Evolutionary conservation across 148 eudicot species (phyloP), one percentile per base, ranked within the genome.

Genomic region (Oxyria digyna): DNA sequence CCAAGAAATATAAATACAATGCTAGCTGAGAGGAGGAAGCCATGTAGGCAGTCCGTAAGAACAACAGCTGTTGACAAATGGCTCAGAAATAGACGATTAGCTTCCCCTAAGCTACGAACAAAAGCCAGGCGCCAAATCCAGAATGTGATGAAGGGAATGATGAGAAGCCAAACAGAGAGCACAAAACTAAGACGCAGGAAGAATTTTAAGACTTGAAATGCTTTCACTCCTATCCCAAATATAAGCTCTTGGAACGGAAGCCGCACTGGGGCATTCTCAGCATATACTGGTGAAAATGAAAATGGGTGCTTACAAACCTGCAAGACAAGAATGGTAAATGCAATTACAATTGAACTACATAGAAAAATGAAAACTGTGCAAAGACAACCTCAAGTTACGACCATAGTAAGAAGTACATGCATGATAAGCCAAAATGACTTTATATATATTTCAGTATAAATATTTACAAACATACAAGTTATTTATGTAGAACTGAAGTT

Each of bases 281-380:
- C 98, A 75, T 94, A 94, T 24, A 94, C 92, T 24, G 97, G 97
- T 43, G 98, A 94, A 80, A 94, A 94, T 4, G 96, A 84, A 80
- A 94, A 90, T 17, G 96, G 76, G 76, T 94, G 97, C 76, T 94
- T 94, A 85, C 98, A 94, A 20, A 94, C 98, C 98, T 94, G 86
- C 72, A 82, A 20, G 69, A 35, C 70, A 45, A 52, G 24, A 52
- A 35, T 55, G 12, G 21, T 24, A 9, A 41, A 69, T 50, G 67
- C 13, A 3, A 52, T 31, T 33, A 8, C 18, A 15, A 21, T 3
- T 62, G 9, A 40, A 65, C 49, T 49, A 43, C 24, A 67, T 15
- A n/a, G 37, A 52, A 8, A 52, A 21, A 54, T 23, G 62, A 31
- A 21, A 54, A 54, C 29, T 23, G 31, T 23, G 14, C 14, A 21